A percentile compares a stretch with the other conserved stretches of the same genome.
Conservation (phyloP, 179 eudicot genomes). For the Vitellaria paradoxa region DNA sequence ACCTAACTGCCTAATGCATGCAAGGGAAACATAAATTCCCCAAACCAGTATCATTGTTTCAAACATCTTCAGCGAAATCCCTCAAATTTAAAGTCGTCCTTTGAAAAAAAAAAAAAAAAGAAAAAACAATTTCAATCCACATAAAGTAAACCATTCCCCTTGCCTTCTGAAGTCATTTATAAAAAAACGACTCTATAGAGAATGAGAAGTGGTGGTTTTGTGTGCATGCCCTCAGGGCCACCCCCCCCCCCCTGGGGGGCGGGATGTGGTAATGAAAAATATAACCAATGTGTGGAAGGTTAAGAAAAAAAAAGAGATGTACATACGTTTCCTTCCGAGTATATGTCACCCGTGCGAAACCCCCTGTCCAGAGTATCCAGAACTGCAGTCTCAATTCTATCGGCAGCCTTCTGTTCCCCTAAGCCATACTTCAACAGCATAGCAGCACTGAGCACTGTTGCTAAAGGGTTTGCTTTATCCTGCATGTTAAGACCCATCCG, state of each 20-base stretch:
- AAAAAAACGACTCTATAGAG: background rate
- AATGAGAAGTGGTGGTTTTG: background rate
- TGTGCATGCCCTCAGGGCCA: no score
- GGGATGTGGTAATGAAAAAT: no score
- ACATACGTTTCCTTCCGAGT: constrained; percentile 73
- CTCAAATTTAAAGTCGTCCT: no score
- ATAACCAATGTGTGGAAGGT: no score
- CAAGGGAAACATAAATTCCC: background rate
- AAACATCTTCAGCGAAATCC: no score
- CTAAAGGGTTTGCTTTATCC: constrained; percentile 96
- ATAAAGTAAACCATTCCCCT: no score
- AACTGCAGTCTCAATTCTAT: constrained; percentile 81
- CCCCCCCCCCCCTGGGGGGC: no score
- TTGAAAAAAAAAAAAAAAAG: no score
- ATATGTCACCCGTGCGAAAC: constrained; percentile 87
- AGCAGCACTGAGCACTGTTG: constrained; percentile 87
- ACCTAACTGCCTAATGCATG: no score
- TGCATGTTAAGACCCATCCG: constrained; percentile 21
- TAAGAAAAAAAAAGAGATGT: background rate
- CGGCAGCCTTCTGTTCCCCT: constrained; percentile 84
- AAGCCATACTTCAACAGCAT: constrained; percentile 96
- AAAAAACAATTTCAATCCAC: no score
- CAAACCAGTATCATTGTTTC: background rate
- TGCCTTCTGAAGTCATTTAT: no score
- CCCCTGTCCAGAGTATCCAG: constrained; percentile 72